Evolutionary conservation across 2,329 filamentous ascomycete genomes (phyloP).

Genomic region (Colletotrichum theobromicola): DNA sequence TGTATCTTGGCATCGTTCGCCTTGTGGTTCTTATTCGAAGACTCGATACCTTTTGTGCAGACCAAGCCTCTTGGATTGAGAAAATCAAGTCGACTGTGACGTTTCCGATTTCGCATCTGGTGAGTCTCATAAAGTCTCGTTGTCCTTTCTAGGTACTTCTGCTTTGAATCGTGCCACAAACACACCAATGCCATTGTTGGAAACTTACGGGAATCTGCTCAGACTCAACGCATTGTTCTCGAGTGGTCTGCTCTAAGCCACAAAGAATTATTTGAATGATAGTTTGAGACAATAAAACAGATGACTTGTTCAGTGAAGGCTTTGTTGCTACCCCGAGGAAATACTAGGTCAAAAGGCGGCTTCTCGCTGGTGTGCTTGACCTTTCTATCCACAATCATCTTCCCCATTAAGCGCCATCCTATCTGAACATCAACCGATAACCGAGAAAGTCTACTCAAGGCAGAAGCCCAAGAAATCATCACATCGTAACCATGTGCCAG

Average conservation of each 20-base stretch:
- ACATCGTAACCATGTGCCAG: not conserved
- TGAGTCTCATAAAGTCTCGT: not conserved
- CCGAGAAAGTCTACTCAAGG: not conserved
- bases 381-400: not conserved
- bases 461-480: not conserved
- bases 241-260: not conserved
- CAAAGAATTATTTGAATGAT: not conserved
- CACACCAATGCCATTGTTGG: not conserved
- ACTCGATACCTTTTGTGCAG: not conserved
- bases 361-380: not conserved
- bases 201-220: not conserved
- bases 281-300: not conserved
- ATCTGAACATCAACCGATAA: not conserved
- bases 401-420: not conserved
- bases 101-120: not conserved
- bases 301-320: not conserved
- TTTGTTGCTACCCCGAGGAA: not conserved
- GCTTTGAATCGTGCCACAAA: not conserved
- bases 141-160: not conserved
- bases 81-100: not conserved
- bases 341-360: not conserved
- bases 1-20: not conserved
- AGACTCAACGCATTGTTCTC: not conserved
- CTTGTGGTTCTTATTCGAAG: not conserved
- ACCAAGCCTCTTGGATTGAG: not conserved